Evolutionary conservation across 495 filamentous ascomycete species (phyloP).

Genomic region (Mytilinidion resinicola): DNA sequence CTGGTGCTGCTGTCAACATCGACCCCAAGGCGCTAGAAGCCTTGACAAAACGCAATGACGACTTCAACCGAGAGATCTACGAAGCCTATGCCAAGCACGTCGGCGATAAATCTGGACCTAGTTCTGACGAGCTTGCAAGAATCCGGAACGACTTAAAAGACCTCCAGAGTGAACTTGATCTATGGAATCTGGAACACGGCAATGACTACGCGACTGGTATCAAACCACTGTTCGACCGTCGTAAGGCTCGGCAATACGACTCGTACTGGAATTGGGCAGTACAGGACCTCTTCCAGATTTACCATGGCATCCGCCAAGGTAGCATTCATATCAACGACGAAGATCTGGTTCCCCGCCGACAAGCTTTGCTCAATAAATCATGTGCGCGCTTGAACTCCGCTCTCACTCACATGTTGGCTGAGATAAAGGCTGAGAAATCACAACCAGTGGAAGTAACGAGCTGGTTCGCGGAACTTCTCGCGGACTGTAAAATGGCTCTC

Average conservation of each 20-base stretch:
- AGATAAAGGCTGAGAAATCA: slow-evolving; percentile 93
- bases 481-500: slow-evolving; percentile 87
- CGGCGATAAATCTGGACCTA: neutral
- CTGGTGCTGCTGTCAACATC: slow-evolving; percentile 1
- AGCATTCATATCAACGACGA: slow-evolving; percentile 80
- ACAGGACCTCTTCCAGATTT: slow-evolving; percentile 93
- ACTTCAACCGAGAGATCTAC: slow-evolving; percentile 13
- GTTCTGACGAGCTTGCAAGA: slow-evolving; percentile 6
- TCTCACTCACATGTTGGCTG: slow-evolving; percentile 95
- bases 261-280: slow-evolving; percentile 98
- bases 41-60: slow-evolving; percentile 10
- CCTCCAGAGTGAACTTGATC: slow-evolving; percentile 83
- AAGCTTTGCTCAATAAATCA: slow-evolving; percentile 94
- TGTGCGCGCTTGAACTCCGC: slow-evolving; percentile 62
- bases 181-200: slow-evolving; percentile 89
- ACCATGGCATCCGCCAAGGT: slow-evolving; percentile 94
- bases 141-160: slow-evolving; percentile 74
- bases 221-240: slow-evolving; percentile 77
- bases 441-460: slow-evolving; percentile 89
- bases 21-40: slow-evolving; percentile 15
- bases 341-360: slow-evolving; percentile 93
- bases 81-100: slow-evolving; percentile 11
- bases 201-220: slow-evolving; percentile 90
- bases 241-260: slow-evolving; percentile 92
- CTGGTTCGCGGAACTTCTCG: slow-evolving; percentile 72